Conservation (phyloP, 805 yeast species). For the Myxozyma geophila region DNA sequence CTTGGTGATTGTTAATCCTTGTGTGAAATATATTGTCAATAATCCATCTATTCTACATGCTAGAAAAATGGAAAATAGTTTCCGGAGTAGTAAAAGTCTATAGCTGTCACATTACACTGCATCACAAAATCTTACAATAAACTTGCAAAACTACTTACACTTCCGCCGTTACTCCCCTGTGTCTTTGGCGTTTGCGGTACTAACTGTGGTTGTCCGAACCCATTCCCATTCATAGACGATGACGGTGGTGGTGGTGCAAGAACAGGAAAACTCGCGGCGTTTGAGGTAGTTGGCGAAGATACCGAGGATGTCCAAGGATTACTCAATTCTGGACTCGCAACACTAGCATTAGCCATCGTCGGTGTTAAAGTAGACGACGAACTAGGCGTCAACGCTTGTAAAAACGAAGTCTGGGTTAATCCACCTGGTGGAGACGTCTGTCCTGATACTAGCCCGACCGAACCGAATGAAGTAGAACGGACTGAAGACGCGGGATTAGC, state of each 20-base stretch:
- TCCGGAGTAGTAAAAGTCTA: not conserved
- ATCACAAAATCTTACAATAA: conserved; percentile 12
- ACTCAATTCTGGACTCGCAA: conserved; percentile 5
- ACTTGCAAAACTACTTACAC: conserved; percentile 32
- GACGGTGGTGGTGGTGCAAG: conserved; percentile 12
- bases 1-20: not conserved
- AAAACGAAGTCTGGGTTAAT: not conserved
- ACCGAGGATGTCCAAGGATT: conserved; percentile 11
- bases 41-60: too few species aligned
- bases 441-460: conserved; percentile 2
- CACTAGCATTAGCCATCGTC: not conserved
- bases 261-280: not conserved
- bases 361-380: conserved; percentile 2
- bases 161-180: conserved; percentile 14
- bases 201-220: conserved; percentile 22
- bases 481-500: conserved; percentile 13
- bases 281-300: not conserved
- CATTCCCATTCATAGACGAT: not conserved
- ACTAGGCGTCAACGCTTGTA: conserved; percentile 11
- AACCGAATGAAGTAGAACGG: conserved; percentile 9
- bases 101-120: not conserved
- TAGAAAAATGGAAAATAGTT: too few species aligned
- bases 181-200: conserved; percentile 2
- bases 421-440: not conserved
- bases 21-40: not conserved